A percentile compares a stretch with the other conserved stretches of the same genome.
These are phyloP conservation scores for Chrysoporthe deuterocubensis DNA, from an alignment of 2,329 filamentous ascomycete species.

Conservation along the genomic window DNA sequence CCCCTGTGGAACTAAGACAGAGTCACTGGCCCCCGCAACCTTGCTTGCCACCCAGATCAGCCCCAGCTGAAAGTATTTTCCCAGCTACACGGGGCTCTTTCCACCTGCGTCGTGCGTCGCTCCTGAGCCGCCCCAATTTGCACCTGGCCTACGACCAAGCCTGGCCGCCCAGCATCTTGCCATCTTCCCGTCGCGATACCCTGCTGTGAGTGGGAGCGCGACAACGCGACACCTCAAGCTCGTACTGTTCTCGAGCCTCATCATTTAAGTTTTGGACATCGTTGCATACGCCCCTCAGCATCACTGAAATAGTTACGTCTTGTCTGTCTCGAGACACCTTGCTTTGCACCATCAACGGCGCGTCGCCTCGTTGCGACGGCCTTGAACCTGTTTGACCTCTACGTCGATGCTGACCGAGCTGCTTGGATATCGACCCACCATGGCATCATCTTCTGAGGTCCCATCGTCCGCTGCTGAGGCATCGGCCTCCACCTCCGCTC, in stretches of 20 bases:
- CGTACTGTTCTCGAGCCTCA: constrained; percentile 17
- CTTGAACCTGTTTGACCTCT: constrained; percentile 19
- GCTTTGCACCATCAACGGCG: constrained; percentile 19
- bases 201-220: constrained; percentile 10
- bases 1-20: background rate
- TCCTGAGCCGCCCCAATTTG: constrained; percentile 1
- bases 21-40: background rate
- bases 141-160: background rate
- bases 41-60: background rate
- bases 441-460: constrained; percentile 27
- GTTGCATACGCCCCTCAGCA: background rate
- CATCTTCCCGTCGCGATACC: constrained; percentile 21
- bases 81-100: constrained; percentile 4
- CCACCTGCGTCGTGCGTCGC: background rate
- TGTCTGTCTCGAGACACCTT: constrained; percentile 1
- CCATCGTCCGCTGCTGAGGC: constrained; percentile 14
- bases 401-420: constrained; percentile 4
- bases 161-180: constrained; percentile 14
- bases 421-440: constrained; percentile 7
- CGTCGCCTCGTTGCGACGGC: constrained; percentile 26
- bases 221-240: constrained; percentile 20
- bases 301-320: background rate
- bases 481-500: constrained; percentile 14
- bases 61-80: constrained; percentile 6
- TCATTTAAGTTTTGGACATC: constrained; percentile 17